Percentiles rank a stretch among this genome's conserved stretches.
phyloP scores from a whole-genome alignment of 768 basidiomycete species.

The Lentinus brumalis region DNA sequence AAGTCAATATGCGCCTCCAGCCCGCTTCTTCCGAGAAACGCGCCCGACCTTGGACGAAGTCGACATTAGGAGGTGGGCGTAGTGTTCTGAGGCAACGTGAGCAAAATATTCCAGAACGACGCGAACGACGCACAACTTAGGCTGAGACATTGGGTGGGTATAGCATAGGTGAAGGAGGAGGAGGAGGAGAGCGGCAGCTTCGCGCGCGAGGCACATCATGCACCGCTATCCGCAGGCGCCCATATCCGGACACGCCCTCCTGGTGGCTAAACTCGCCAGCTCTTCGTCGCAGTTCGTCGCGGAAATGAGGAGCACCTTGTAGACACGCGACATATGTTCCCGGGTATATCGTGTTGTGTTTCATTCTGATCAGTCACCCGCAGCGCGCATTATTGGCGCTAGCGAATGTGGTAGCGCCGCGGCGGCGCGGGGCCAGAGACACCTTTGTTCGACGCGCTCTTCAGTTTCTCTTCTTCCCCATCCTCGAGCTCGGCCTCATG shows the following conservation, averaged over 20 bases:
- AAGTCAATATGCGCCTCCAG: slow-evolving; percentile 3
- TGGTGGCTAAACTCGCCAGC: not conserved
- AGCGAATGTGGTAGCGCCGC: slow-evolving; percentile 1
- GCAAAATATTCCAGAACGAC: not conserved
- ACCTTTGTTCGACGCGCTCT: slow-evolving; percentile 1
- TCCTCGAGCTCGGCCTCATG: not conserved
- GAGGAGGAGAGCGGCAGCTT: slow-evolving; percentile 1
- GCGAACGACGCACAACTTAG: slow-evolving; percentile 13
- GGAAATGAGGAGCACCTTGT: not conserved
- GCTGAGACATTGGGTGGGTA: slow-evolving; percentile 21
- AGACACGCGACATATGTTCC: not conserved
- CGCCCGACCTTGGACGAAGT: slow-evolving; percentile 74
- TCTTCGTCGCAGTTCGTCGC: not conserved
- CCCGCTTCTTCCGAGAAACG: slow-evolving; percentile 24
- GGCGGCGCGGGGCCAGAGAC: not conserved
- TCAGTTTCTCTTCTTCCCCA: not conserved
- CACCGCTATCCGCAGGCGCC: slow-evolving; percentile 22
- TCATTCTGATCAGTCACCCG: not conserved
- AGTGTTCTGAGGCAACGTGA: slow-evolving; percentile 54
- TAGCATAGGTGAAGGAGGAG: slow-evolving; percentile 5
- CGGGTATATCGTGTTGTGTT: not conserved
- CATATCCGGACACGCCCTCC: not conserved
- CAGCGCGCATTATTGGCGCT: not conserved
- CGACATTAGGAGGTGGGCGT: slow-evolving; percentile 86
- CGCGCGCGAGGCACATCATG: slow-evolving; percentile 19